These are phyloP conservation scores for Aplosporella prunicola DNA, from an alignment of 2,329 filamentous ascomycete species.

Conservation along the genomic window DNA sequence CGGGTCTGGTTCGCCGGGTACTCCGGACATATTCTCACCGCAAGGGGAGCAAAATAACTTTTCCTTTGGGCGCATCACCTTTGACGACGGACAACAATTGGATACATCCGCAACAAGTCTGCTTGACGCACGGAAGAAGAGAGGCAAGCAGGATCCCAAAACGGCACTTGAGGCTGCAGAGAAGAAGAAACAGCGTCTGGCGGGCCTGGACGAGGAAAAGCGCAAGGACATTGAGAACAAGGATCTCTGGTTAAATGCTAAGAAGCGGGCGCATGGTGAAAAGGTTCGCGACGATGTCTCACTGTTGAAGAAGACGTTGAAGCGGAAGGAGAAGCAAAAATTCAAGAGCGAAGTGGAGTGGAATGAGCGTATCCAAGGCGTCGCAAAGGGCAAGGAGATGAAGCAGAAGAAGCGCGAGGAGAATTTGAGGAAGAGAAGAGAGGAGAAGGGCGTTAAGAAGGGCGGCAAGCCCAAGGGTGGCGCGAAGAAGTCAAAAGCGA, in stretches of 20 bases:
- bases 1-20: conserved; percentile 47
- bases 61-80: conserved; percentile 84
- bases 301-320: conserved; percentile 79
- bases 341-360: conserved; percentile 88
- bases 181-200: conserved; percentile 73
- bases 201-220: conserved; percentile 67
- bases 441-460: conserved; percentile 69
- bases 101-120: conserved; percentile 58
- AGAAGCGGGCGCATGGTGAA: conserved; percentile 81
- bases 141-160: conserved; percentile 75
- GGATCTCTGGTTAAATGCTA: conserved; percentile 85
- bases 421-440: conserved; percentile 60
- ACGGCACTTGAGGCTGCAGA: conserved; percentile 79
- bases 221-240: conserved; percentile 84
- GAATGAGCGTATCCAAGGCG: conserved; percentile 37
- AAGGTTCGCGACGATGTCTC: conserved; percentile 79
- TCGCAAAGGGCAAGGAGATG: conserved; percentile 38
- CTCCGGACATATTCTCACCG: conserved; percentile 37
- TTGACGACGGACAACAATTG: conserved; percentile 72
- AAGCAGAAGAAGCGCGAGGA: conserved; percentile 42
- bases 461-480: conserved; percentile 43
- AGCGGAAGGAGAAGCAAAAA: conserved; percentile 84
- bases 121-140: conserved; percentile 61
- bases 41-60: conserved; percentile 57
- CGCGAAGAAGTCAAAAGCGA: conserved; percentile 30